These are phyloP conservation scores for Litchi chinensis DNA, from an alignment of 345 rosid genomes.

Conservation along the genomic window DNA sequence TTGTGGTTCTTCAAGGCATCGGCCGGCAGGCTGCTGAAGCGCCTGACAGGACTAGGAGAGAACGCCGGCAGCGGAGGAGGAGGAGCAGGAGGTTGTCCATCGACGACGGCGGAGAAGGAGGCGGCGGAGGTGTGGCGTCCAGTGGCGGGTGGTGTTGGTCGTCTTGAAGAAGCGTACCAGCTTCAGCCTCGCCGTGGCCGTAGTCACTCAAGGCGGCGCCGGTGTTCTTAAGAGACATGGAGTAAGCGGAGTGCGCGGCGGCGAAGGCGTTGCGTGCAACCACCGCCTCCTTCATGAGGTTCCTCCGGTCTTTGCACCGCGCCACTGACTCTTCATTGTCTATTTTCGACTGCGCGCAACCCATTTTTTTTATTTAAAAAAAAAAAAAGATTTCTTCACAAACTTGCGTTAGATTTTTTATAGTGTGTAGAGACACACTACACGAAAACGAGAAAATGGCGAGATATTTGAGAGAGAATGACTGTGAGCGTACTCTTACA, in stretches of 20 bases:
- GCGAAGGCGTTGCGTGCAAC: conserved; percentile 81
- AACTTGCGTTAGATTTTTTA: neutral
- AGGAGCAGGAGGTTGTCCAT: conserved; percentile 64
- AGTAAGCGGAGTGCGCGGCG: conserved; percentile 75
- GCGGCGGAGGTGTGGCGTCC: conserved; percentile 46
- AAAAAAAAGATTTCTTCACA: neutral
- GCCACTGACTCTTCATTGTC: conserved; percentile 88
- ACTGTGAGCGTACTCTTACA: neutral
- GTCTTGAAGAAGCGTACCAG: conserved; percentile 21
- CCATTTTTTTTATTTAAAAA: conserved; percentile 42
- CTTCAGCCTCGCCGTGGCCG: conserved; percentile 76
- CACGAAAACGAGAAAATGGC: neutral
- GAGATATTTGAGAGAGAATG: neutral
- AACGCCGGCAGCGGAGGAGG: conserved; percentile 83
- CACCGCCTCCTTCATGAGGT: conserved; percentile 85
- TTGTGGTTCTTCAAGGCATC: conserved; percentile 36
- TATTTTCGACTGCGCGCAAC: conserved; percentile 88
- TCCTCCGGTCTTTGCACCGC: conserved; percentile 78
- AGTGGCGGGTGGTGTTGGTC: conserved; percentile 33
- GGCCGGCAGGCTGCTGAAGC: conserved; percentile 70
- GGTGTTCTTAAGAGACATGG: conserved; percentile 70
- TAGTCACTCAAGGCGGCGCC: conserved; percentile 95
- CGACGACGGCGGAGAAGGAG: conserved; percentile 55
- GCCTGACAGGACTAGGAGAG: conserved; percentile 80
- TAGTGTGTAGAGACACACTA: neutral